Evolutionary conservation across 1,284 basidiomycete genomes (phyloP), one percentile per base, ranked within the genome.

Genomic region (Erythrobasidium hasegawianum): DNA sequence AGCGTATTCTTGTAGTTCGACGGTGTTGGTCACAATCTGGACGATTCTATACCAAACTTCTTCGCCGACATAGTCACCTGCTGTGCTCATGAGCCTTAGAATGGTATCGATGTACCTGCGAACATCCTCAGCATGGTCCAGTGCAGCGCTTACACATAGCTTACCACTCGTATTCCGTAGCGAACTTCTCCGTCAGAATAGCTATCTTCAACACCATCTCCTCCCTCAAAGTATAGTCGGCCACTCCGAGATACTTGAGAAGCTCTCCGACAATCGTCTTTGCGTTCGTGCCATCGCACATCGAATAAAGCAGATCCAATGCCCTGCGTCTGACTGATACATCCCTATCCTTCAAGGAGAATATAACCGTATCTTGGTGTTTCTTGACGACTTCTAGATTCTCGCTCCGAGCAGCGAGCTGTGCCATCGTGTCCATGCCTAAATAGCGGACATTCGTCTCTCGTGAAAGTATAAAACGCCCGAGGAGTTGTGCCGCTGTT

Each of bases 161-260:
- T 40, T 20, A 64, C 75, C 77, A 90, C 74, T 76, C 72, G 77
- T 81, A 78, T 74, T 84, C 83, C 24, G 86, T 89, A 4, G 96
- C 95, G 74, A 97, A 97, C 78, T 96, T 92, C 78, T 98, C 96
- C 8, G 96, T 98, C 66, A 97, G 80, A 71, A 98, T 95, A 41
- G 96, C 96, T 70, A 98, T 96, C 79, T 98, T 98, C 64, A 97
- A 82, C 1, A 97, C 95, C 92, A 98, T 93, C 78, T 98, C 93
- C 78, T 97, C 95, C 49, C 96, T 84, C 50, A 99, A 81, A 26
- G 88, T 92, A 74, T 97, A 97, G 78, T 98, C 96, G 2, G 96
- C 95, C 13, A 96, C 85, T 75, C 87, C 87, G 67, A 98, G 83
- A 77, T 97, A 98, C 68, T 89, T 85, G 65, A 99, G 81, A 27